phyloP scores from a whole-genome alignment of 2,329 filamentous ascomycete species.

The Apiospora malaysiana region DNA sequence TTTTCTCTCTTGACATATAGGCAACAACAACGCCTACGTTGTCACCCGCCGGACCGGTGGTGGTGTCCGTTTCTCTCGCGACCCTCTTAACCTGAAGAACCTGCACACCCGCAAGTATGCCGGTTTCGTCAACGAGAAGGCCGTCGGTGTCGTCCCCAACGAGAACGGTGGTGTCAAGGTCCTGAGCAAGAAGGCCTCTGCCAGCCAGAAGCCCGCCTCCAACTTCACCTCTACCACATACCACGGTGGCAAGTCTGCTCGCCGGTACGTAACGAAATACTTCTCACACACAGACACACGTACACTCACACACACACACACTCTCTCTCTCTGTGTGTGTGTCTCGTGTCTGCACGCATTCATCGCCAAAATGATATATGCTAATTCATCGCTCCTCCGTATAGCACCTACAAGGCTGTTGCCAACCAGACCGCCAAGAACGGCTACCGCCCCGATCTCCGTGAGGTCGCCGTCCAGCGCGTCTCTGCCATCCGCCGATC shows the following conservation, averaged over 20 bases:
- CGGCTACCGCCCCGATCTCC: conserved; percentile 84
- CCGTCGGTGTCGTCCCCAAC: conserved; percentile 77
- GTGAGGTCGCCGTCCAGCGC: conserved; percentile 80
- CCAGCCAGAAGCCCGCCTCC: conserved; percentile 75
- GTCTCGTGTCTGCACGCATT: background rate
- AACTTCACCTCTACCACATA: conserved; percentile 70
- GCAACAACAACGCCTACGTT: conserved; percentile 87
- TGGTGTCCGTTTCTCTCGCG: conserved; percentile 88
- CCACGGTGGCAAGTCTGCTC: conserved; percentile 73
- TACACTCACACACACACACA: no score
- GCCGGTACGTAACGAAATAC: conserved; percentile 69
- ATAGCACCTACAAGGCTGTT: conserved; percentile 86
- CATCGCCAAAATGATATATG: conserved; percentile 19
- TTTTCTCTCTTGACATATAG: conserved; percentile 56
- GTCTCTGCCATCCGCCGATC: conserved; percentile 83
- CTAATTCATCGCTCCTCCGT: conserved; percentile 25
- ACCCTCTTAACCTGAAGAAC: conserved; percentile 94
- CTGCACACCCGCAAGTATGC: conserved; percentile 91
- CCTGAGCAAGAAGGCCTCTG: conserved; percentile 81
- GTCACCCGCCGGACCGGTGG: conserved; percentile 85
- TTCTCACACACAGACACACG: no score
- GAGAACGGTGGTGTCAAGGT: conserved; percentile 83
- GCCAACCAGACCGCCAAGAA: conserved; percentile 82
- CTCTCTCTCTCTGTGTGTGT: no score
- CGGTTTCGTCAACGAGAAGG: conserved; percentile 94